Conservation (phyloP, 768 basidiomycete genomes). For the Leucocoprinus birnbaumii region DNA sequence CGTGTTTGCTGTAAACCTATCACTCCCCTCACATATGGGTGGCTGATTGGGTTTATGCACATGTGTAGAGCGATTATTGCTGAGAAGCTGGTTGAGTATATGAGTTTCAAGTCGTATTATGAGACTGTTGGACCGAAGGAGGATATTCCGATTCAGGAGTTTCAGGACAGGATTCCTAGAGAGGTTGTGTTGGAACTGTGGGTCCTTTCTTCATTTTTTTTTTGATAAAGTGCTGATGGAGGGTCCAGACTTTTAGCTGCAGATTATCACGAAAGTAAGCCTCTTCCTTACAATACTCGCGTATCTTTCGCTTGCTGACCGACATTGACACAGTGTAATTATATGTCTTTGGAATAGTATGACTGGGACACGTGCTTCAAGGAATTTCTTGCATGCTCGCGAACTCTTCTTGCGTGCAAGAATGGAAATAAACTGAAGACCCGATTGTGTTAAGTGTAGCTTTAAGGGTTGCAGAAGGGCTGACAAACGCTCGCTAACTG, state of each 20-base stretch:
- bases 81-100: constrained; percentile 89
- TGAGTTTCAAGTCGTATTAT: constrained; percentile 81
- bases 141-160: constrained; percentile 74
- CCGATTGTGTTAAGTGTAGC: too few relatives aligned
- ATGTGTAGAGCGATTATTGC: constrained; percentile 59
- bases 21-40: background rate
- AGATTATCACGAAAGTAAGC: constrained; percentile 62
- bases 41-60: too few relatives aligned
- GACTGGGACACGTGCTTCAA: too few relatives aligned
- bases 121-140: constrained; percentile 69
- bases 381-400: too few relatives aligned
- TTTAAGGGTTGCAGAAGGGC: too few relatives aligned
- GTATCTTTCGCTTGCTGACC: too few relatives aligned
- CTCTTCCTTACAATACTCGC: too few relatives aligned
- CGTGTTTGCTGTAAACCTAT: constrained; percentile 14
- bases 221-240: background rate
- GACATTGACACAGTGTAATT: too few relatives aligned
- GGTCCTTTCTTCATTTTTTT: constrained; percentile 26
- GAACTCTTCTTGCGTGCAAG: too few relatives aligned
- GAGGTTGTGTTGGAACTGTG: constrained; percentile 90
- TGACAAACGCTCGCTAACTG: too few relatives aligned
- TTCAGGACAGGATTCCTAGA: constrained; percentile 78
- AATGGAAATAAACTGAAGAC: too few relatives aligned
- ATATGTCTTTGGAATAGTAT: too few relatives aligned
- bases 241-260: constrained; percentile 50